Evolutionary conservation across 192 early-diverging fungal genomes (phyloP).

Genomic region (Podila verticillata): DNA sequence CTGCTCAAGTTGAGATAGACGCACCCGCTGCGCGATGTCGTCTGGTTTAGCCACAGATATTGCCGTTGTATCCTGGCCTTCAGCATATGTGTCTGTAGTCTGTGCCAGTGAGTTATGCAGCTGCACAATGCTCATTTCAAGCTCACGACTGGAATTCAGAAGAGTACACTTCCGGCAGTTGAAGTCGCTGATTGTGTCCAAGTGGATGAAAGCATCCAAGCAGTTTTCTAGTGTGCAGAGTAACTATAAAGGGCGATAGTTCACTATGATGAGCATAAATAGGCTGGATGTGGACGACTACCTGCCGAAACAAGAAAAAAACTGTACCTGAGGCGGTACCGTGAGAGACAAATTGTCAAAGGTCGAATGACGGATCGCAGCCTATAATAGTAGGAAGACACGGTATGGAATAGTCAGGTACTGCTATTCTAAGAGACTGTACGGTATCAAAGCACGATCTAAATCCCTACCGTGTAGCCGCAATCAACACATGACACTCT

Average conservation of each 20-base stretch:
- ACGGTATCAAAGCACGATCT: no score
- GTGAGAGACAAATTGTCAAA: constrained; percentile 77
- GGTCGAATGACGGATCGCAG: constrained; percentile 77
- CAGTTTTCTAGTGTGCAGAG: constrained; percentile 71
- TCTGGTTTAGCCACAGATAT: background rate
- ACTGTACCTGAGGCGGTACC: constrained; percentile 59
- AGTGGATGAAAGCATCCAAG: constrained; percentile 67
- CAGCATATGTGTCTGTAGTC: background rate
- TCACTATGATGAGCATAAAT: background rate
- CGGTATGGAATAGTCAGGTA: background rate
- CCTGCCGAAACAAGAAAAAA: background rate
- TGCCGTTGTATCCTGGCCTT: background rate
- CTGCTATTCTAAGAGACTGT: background rate
- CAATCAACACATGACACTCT: constrained; percentile 76
- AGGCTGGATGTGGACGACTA: no score
- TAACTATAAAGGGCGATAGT: constrained; percentile 20
- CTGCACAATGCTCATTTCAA: constrained; percentile 34
- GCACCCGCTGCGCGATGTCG: background rate
- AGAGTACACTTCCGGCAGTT: constrained; percentile 73
- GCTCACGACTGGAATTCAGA: constrained; percentile 53
- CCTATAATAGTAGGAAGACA: constrained; percentile 23
- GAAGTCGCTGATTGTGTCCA: constrained; percentile 74
- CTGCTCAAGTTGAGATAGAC: constrained; percentile 27
- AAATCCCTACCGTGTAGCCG: constrained; percentile 62
- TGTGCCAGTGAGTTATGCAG: background rate